A percentile compares a stretch with the other conserved stretches of the same genome.
These are phyloP conservation scores for Lyophyllum atratum DNA, from an alignment of 768 basidiomycete species.

Conservation along the genomic window DNA sequence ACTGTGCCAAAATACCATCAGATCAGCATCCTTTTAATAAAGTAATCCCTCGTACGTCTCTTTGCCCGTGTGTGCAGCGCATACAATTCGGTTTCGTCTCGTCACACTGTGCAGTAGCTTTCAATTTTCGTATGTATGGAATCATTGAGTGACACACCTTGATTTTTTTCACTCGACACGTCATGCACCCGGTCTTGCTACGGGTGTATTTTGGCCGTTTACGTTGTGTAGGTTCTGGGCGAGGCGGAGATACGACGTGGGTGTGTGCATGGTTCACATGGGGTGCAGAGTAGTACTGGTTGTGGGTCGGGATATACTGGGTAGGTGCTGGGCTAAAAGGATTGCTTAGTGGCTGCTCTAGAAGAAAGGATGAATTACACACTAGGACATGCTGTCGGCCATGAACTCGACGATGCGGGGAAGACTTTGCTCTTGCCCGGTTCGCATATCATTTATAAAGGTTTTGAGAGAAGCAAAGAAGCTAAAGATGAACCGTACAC, in stretches of 20 bases:
- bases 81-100: conserved; percentile 87
- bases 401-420: conserved; percentile 45
- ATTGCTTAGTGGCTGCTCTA: conserved; percentile 22
- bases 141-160: conserved; percentile 59
- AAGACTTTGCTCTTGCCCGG: conserved; percentile 36
- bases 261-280: conserved; percentile 42
- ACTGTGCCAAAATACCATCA: conserved; percentile 41
- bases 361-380: conserved; percentile 25
- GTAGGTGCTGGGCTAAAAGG: conserved; percentile 35
- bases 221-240: conserved; percentile 54
- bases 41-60: conserved; percentile 59
- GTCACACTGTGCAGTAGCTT: conserved; percentile 63
- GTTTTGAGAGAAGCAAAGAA: conserved; percentile 36
- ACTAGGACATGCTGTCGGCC: conserved; percentile 60
- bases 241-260: conserved; percentile 51
- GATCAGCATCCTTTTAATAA: not conserved
- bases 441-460: conserved; percentile 57
- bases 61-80: conserved; percentile 83
- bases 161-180: conserved; percentile 93
- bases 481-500: conserved; percentile 42
- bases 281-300: conserved; percentile 41
- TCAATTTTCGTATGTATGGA: conserved; percentile 3
- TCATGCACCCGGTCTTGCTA: conserved; percentile 93
- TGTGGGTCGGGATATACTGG: conserved; percentile 42
- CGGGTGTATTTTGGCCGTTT: conserved; percentile 93